Conservation (phyloP, 176 grass and related monocot genomes). For the Raddia guianensis region DNA sequence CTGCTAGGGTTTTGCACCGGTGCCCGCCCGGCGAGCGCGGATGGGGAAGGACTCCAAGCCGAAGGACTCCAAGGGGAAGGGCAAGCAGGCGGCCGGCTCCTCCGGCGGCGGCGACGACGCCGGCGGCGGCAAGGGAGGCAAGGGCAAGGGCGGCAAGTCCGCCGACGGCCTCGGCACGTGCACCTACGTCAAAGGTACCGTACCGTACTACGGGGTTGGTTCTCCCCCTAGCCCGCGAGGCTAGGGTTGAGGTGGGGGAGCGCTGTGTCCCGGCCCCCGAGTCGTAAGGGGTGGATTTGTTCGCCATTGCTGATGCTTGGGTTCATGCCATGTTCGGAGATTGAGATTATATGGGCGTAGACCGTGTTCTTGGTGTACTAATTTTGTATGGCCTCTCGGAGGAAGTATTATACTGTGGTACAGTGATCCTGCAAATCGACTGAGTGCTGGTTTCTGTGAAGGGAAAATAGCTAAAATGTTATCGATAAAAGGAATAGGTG, state of each 20-base stretch:
- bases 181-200: slow-evolving; percentile 89
- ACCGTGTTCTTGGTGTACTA: neutral
- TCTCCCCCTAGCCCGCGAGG: neutral
- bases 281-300: neutral
- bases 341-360: neutral
- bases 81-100: slow-evolving; percentile 70
- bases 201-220: neutral
- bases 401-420: neutral
- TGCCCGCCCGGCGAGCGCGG: neutral
- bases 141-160: slow-evolving; percentile 88
- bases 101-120: slow-evolving; percentile 45
- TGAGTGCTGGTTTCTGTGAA: too few species aligned
- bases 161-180: slow-evolving; percentile 87
- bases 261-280: neutral
- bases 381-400: neutral
- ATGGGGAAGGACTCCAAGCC: slow-evolving; percentile 92
- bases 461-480: too few species aligned
- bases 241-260: neutral
- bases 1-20: slow-evolving; percentile 40
- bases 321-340: neutral
- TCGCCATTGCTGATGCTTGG: neutral
- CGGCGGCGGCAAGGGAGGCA: slow-evolving; percentile 58
- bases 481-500: too few species aligned
- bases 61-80: slow-evolving; percentile 78
- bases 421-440: neutral